phyloP scores from a whole-genome alignment of 352 stramenopile genomes.

The Phytopythium helicoides region DNA sequence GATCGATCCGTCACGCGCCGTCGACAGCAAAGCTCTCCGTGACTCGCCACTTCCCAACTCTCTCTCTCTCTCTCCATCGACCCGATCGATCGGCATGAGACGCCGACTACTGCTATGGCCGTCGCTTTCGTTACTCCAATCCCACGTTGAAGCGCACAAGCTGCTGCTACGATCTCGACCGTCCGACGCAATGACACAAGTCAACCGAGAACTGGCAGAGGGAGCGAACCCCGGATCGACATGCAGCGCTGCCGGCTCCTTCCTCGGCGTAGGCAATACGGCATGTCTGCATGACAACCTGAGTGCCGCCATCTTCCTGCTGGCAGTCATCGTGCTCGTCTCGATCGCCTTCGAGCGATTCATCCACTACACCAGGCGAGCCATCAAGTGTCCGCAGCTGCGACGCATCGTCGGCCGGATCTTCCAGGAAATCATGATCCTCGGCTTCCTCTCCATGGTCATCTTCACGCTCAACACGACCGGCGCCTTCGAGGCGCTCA shows the following conservation, averaged over 20 bases:
- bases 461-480: slow-evolving; percentile 89
- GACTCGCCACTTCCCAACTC: no score
- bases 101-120: no score
- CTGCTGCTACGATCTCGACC: no score
- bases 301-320: slow-evolving; percentile 65
- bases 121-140: no score
- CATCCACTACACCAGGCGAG: slow-evolving; percentile 43
- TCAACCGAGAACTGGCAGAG: not conserved
- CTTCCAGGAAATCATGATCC: slow-evolving; percentile 88
- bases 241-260: slow-evolving; percentile 24
- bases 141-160: no score
- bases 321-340: slow-evolving; percentile 73
- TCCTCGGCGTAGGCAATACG: slow-evolving; percentile 81
- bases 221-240: not conserved
- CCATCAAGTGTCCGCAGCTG: slow-evolving; percentile 77
- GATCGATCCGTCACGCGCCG: no score
- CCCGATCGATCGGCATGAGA: no score
- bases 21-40: no score
- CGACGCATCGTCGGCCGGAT: slow-evolving; percentile 82
- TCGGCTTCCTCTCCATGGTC: slow-evolving; percentile 87
- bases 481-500: slow-evolving; percentile 47
- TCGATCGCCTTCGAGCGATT: slow-evolving; percentile 62
- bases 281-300: slow-evolving; percentile 77
- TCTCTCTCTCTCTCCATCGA: no score
- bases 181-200: no score